These are phyloP conservation scores for Arctium minus DNA, from an alignment of 129 eudicot species.

Conservation along the genomic window DNA sequence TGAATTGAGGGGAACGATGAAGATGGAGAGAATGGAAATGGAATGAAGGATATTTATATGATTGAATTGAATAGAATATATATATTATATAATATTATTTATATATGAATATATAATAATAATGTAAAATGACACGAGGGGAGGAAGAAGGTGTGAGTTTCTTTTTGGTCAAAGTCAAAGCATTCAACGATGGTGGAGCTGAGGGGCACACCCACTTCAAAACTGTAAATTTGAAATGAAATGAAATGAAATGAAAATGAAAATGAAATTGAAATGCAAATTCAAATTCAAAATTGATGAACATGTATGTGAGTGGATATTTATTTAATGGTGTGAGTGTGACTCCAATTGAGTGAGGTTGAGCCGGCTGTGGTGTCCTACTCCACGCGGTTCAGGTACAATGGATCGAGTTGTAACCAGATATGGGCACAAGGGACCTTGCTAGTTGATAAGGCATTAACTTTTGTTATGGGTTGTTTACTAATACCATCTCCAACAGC, in stretches of 20 bases:
- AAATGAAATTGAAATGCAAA: conserved; percentile 10
- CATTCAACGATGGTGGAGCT: conserved; percentile 43
- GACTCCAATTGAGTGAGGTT: conserved; percentile 12
- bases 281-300: neutral
- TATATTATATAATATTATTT: no score
- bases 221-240: conserved; percentile 31
- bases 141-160: conserved; percentile 82
- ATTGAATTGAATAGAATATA: neutral
- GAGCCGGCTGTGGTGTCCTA: neutral
- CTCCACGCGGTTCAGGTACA: conserved; percentile 34
- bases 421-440: conserved; percentile 2
- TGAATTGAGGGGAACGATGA: neutral
- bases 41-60: conserved; percentile 27
- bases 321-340: conserved; percentile 7
- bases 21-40: conserved; percentile 12
- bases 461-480: no score
- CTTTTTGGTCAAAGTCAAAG: conserved; percentile 67
- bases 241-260: conserved; percentile 27
- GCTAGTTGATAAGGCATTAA: no score
- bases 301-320: neutral
- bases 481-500: no score
- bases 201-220: conserved; percentile 39
- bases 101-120: neutral
- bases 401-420: conserved; percentile 8
- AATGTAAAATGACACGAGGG: conserved; percentile 30